These are phyloP conservation scores for Solanum pinnatisectum DNA, from an alignment of 257 asterid species.

Conservation along the genomic window DNA sequence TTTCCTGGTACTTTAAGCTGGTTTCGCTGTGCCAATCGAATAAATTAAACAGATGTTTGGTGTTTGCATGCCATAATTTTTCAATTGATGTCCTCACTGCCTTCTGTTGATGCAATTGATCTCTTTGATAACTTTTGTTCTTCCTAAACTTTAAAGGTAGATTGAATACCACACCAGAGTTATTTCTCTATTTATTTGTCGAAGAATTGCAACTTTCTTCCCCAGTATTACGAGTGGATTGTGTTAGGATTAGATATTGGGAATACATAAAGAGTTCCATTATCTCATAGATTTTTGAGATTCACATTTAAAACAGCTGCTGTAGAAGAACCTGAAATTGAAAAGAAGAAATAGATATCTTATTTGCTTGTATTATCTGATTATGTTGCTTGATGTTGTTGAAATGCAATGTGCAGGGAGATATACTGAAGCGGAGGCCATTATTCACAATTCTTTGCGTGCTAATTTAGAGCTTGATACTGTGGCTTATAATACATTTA, in stretches of 20 bases:
- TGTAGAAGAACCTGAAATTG: neutral
- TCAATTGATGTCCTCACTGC: neutral
- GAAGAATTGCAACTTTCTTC: neutral
- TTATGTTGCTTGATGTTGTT: neutral
- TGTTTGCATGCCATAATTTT: neutral
- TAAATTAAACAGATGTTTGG: neutral
- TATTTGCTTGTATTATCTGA: neutral
- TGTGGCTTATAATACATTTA: slow-evolving; percentile 87
- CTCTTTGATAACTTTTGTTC: neutral
- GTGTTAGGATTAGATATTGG: neutral
- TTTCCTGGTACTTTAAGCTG: neutral
- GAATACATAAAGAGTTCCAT: neutral
- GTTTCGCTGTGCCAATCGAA: neutral
- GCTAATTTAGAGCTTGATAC: slow-evolving; percentile 73
- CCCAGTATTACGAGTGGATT: neutral
- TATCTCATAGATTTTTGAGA: neutral
- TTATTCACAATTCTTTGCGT: slow-evolving; percentile 40
- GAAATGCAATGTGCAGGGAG: slow-evolving; percentile 41
- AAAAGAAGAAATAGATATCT: neutral
- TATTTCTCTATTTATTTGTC: neutral
- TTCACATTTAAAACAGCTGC: neutral
- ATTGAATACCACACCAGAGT: neutral
- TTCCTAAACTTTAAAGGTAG: neutral
- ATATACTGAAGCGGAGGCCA: slow-evolving; percentile 48
- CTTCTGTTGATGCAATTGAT: neutral